phyloP scores from a whole-genome alignment of 495 filamentous ascomycete genomes.

The Aspergillus funiculosus region DNA sequence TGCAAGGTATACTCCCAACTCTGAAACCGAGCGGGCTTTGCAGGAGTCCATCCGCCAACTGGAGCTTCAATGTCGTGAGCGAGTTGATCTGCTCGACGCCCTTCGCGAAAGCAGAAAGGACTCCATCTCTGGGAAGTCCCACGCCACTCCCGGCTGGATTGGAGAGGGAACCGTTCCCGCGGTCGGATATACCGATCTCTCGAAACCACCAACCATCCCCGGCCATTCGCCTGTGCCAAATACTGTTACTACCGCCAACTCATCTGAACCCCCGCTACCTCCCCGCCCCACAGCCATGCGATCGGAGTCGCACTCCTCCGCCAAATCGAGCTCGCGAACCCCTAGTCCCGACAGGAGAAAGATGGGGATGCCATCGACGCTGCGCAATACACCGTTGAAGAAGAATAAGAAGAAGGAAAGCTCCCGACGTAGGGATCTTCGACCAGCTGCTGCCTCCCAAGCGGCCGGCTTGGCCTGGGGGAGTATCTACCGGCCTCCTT shows the following conservation, averaged over 20 bases:
- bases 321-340: constrained; percentile 52
- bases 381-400: constrained; percentile 59
- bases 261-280: constrained; percentile 38
- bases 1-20: constrained; percentile 62
- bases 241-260: constrained; percentile 36
- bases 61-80: constrained; percentile 90
- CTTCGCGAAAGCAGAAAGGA: constrained; percentile 71
- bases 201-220: constrained; percentile 62
- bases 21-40: constrained; percentile 79
- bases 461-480: constrained; percentile 87
- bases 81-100: constrained; percentile 81
- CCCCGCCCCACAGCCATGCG: constrained; percentile 29
- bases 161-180: constrained; percentile 77
- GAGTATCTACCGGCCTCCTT: constrained; percentile 39
- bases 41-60: constrained; percentile 74
- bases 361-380: constrained; percentile 69
- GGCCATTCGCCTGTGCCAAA: constrained; percentile 47
- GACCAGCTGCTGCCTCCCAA: constrained; percentile 70
- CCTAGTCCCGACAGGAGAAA: constrained; percentile 78
- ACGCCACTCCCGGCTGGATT: constrained; percentile 53
- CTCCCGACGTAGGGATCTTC: constrained; percentile 30
- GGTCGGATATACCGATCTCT: constrained; percentile 69
- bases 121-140: constrained; percentile 25
- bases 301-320: constrained; percentile 35
- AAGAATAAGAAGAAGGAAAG: constrained; percentile 49